Percentiles rank a stretch among this genome's conserved stretches.
Conservation (phyloP, 2,329 filamentous ascomycete genomes). For the Paraphaeosphaeria sporulosa region DNA sequence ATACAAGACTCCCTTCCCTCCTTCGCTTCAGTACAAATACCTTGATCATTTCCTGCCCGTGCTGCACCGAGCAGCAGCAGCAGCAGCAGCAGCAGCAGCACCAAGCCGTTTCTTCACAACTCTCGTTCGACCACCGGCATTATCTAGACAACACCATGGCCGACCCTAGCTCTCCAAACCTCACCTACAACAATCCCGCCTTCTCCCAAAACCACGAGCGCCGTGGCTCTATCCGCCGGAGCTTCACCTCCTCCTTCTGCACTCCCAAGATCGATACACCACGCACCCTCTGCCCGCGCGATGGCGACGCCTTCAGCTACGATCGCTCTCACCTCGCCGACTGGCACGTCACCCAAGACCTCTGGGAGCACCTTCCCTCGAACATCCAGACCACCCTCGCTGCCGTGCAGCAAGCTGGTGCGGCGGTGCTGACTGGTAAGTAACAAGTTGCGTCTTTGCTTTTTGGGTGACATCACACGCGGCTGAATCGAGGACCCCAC, state of each 20-base stretch:
- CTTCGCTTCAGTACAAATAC: constrained; percentile 8
- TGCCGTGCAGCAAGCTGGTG: constrained; percentile 53
- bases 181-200: constrained; percentile 31
- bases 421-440: constrained; percentile 54
- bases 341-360: constrained; percentile 49
- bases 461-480: constrained; percentile 19
- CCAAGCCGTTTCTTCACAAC: background rate
- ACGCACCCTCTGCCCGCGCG: constrained; percentile 42
- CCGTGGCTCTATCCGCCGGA: constrained; percentile 38
- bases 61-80: constrained; percentile 6
- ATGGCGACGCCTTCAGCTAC: constrained; percentile 50
- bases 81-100: constrained; percentile 1
- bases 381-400: constrained; percentile 43
- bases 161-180: constrained; percentile 26
- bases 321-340: constrained; percentile 44
- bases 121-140: constrained; percentile 7
- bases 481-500: constrained; percentile 17
- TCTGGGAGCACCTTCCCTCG: constrained; percentile 48
- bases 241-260: constrained; percentile 31
- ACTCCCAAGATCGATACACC: constrained; percentile 35
- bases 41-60: background rate
- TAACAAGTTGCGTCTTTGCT: constrained; percentile 19
- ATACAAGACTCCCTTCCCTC: constrained; percentile 1
- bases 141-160: constrained; percentile 28
- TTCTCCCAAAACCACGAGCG: constrained; percentile 27